Conservation (phyloP, 2,329 filamentous ascomycete genomes). For the Pseudogymnoascus verrucosus region DNA sequence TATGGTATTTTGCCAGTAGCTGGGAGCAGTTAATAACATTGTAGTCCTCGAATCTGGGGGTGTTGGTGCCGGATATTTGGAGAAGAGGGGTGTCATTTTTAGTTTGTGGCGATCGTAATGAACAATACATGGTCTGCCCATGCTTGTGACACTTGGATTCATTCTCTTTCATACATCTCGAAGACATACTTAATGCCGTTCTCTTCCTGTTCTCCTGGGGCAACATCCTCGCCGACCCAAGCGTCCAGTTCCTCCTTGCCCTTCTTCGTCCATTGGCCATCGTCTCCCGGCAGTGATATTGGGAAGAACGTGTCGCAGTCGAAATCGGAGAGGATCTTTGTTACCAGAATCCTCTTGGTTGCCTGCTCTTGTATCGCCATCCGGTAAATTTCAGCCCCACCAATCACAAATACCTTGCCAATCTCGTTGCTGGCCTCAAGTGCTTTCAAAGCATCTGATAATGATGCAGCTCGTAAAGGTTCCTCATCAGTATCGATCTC, state of each 20-base stretch:
- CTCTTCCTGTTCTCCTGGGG: conserved; percentile 52
- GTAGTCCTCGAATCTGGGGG: neutral
- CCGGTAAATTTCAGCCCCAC: conserved; percentile 78
- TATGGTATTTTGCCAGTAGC: neutral
- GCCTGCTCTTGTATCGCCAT: conserved; percentile 54
- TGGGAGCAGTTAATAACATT: neutral
- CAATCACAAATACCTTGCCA: conserved; percentile 67
- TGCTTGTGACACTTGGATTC: neutral
- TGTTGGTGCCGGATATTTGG: neutral
- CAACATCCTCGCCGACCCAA: conserved; percentile 60
- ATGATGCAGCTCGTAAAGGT: conserved; percentile 49
- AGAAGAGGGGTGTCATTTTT: neutral
- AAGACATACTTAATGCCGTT: conserved; percentile 60
- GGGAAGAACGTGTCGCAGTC: conserved; percentile 72
- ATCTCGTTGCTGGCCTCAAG: conserved; percentile 15
- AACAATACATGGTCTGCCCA: neutral
- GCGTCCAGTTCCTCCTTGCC: conserved; percentile 45
- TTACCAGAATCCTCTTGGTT: conserved; percentile 59
- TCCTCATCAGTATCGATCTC: conserved; percentile 27
- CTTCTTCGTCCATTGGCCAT: conserved; percentile 45
- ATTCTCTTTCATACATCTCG: conserved; percentile 60
- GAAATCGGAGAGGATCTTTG: conserved; percentile 59
- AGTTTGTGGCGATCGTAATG: neutral
- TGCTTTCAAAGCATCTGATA: conserved; percentile 47
- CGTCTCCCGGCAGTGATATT: conserved; percentile 40